Base-by-base conservation (phyloP, 2,329 filamentous ascomycete species). In the Colletotrichum sp. region DNA sequence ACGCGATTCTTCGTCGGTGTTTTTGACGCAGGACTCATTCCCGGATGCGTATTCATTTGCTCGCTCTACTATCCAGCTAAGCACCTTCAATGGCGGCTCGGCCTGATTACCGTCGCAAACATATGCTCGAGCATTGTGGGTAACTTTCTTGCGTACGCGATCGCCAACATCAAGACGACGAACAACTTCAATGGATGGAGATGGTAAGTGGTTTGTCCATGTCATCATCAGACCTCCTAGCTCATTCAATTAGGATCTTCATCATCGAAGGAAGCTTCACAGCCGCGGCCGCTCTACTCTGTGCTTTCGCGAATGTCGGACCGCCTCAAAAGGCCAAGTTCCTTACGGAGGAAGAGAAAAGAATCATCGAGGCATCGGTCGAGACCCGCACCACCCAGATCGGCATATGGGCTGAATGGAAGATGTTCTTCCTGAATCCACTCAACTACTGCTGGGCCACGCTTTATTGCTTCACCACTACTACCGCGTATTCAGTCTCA, bases 181-280 rank as follows among this genome's bases (percentile, higher is more conserved):
- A 77, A 77, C 52, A 76, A 71, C 61, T 80, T 78, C 60, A 61
- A 64, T 22, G 79, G 79, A 8, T 81, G 78, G 79, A 77, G 76
- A 71, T 82, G 78, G 78, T 74, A 12, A 6, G 71, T 28, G 22
- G 1, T 4, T 8, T 18, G n/a, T 48, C 8, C 32, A 36, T 8
- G 3, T 10, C 6, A 0, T 6, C 0, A 6, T 5, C 8, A n/a
- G 2, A 1, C 3, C 15, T 27, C 36, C 25, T 2, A 76, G 8
- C 39, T 58, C 15, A 69, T 22, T 30, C 4, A 5, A 8, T 0
- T 27, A 77, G 79, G 82, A 84, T 83, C 18, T 86, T 86, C 36
- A 85, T 85, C n/a, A 81, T 86, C 15, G 84, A 85, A 64, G 81
- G 71, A 22, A 74, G 77, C 6, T 72, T 82, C 18, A 83, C 81